Percentiles rank a stretch among this genome's conserved stretches.
Evolutionary conservation across 2,329 filamentous ascomycete genomes (phyloP).

Genomic region (Tothia fuscella): DNA sequence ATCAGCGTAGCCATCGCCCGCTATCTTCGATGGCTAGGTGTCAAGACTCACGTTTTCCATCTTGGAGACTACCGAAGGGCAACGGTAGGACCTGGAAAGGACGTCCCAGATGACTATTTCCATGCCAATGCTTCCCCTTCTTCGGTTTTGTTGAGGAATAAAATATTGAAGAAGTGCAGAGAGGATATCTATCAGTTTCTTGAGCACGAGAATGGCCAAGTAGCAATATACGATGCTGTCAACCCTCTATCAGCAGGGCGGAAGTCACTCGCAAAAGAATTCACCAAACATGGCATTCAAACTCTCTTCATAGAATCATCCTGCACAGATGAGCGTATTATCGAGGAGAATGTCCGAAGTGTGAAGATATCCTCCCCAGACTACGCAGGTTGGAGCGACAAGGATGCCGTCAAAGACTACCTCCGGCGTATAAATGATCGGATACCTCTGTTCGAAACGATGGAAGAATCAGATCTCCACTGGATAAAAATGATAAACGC

Average conservation of each 20-base stretch:
- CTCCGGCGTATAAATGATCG: constrained; percentile 79
- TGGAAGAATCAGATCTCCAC: constrained; percentile 87
- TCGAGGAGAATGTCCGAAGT: constrained; percentile 90
- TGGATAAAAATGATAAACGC: constrained; percentile 99
- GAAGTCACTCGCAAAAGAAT: constrained; percentile 80
- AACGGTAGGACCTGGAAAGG: constrained; percentile 69
- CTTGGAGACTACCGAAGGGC: constrained; percentile 91
- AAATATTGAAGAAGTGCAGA: constrained; percentile 93
- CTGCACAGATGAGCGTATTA: constrained; percentile 84
- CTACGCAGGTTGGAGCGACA: constrained; percentile 84
- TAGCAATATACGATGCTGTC: constrained; percentile 96
- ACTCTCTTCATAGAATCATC: constrained; percentile 95
- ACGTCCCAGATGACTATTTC: constrained; percentile 95
- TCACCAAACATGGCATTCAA: constrained; percentile 92
- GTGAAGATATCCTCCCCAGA: constrained; percentile 98
- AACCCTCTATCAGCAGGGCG: constrained; percentile 79
- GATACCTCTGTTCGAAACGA: constrained; percentile 93
- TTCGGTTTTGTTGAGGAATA: constrained; percentile 87
- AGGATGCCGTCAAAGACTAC: constrained; percentile 87
- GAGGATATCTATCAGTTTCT: constrained; percentile 96
- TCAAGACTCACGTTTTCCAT: constrained; percentile 97
- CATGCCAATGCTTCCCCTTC: constrained; percentile 87
- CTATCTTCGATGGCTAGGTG: constrained; percentile 92
- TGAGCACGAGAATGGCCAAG: constrained; percentile 94
- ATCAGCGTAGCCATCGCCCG: constrained; percentile 91